These are phyloP conservation scores for Ceratobasidium sp. DNA, from an alignment of 1,284 basidiomycete species.

Conservation along the genomic window DNA sequence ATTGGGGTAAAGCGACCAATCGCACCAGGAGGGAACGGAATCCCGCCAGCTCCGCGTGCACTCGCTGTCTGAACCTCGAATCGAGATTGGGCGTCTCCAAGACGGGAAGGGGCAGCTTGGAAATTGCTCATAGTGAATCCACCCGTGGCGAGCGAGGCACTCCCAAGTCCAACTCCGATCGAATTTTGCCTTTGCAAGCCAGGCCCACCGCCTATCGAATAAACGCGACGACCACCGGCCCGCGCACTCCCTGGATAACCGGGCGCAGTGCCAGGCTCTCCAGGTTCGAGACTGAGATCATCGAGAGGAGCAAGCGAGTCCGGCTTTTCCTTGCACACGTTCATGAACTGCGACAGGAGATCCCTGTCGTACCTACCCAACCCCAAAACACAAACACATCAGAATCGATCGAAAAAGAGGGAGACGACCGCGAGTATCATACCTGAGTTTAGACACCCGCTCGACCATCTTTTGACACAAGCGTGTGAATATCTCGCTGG, in stretches of 20 bases:
- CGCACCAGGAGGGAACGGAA: slow-evolving; percentile 59
- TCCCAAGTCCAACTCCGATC: slow-evolving; percentile 68
- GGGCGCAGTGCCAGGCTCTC: slow-evolving; percentile 62
- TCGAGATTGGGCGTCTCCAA: slow-evolving; percentile 75
- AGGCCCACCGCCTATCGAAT: slow-evolving; percentile 32
- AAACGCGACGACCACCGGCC: slow-evolving; percentile 39
- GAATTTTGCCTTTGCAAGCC: slow-evolving; percentile 61
- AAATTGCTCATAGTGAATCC: slow-evolving; percentile 80
- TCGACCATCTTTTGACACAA: slow-evolving; percentile 74
- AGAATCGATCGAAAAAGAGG: too few species aligned
- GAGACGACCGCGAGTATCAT: neutral
- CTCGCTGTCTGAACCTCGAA: slow-evolving; percentile 66
- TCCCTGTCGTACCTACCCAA: slow-evolving; percentile 96
- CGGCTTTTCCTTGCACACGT: slow-evolving; percentile 94
- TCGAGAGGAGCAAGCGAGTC: slow-evolving; percentile 90
- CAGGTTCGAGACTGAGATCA: slow-evolving; percentile 90
- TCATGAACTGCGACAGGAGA: slow-evolving; percentile 98
- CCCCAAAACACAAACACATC: too few species aligned
- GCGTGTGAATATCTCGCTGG: slow-evolving; percentile 97
- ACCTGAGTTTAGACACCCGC: slow-evolving; percentile 50
- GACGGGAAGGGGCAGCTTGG: slow-evolving; percentile 60
- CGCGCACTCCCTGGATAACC: slow-evolving; percentile 45
- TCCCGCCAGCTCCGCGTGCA: slow-evolving; percentile 57
- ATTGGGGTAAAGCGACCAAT: slow-evolving; percentile 67
- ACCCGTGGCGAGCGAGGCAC: slow-evolving; percentile 50